Conservation (phyloP, 371 early-diverging fungal species). For the Mortierella sp. region DNA sequence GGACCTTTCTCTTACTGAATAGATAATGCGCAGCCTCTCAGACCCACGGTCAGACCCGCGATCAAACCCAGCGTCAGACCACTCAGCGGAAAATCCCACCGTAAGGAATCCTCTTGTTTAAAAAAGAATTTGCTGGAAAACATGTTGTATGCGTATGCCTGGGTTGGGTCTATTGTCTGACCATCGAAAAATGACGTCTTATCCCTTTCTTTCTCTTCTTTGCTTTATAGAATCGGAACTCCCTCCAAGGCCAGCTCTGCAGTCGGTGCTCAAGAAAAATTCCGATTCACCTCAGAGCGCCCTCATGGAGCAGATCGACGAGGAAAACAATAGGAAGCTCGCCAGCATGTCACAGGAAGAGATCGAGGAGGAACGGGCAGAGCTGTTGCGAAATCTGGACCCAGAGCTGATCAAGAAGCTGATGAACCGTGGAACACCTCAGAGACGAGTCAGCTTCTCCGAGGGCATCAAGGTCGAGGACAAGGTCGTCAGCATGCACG, state of each 20-base stretch:
- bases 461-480: slow-evolving; percentile 41
- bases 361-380: slow-evolving; percentile 69
- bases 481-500: slow-evolving; percentile 37
- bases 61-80: slow-evolving; percentile 11
- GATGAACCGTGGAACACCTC: slow-evolving; percentile 39
- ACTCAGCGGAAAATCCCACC: not conserved
- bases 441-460: slow-evolving; percentile 43
- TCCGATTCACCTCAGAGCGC: slow-evolving; percentile 25
- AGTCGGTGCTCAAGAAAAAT: slow-evolving; percentile 27
- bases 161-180: not conserved
- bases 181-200: not conserved
- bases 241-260: slow-evolving; percentile 18
- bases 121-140: not conserved
- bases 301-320: slow-evolving; percentile 60
- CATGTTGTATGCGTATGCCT: not conserved
- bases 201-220: not conserved
- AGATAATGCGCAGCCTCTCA: slow-evolving; percentile 22
- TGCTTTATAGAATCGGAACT: slow-evolving; percentile 4
- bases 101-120: slow-evolving; percentile 8
- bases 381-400: slow-evolving; percentile 70
- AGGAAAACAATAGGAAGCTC: slow-evolving; percentile 70
- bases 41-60: slow-evolving; percentile 14
- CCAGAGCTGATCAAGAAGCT: slow-evolving; percentile 66
- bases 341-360: slow-evolving; percentile 72
- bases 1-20: not conserved